Base-by-base conservation (phyloP, 192 early-diverging fungal genomes). In the Fimicolochytrium jonesii region DNA sequence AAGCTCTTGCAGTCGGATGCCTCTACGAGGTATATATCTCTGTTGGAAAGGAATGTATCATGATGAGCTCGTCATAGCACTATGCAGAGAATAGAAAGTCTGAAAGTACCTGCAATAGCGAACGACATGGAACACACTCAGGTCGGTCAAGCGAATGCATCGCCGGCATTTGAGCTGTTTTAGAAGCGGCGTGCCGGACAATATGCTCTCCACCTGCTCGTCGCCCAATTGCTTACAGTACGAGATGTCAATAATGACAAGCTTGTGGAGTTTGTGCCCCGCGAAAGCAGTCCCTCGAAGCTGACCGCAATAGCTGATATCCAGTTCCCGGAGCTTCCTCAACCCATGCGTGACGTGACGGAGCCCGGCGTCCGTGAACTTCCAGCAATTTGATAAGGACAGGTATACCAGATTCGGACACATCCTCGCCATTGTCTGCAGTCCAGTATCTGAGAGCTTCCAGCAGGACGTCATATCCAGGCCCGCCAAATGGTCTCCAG, bases 271-370 rank as follows among this genome's bases (percentile, higher is more conserved):
- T 28, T 41, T 20, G 55, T 82, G 80, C 26, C 68, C 65, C 3
- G 32, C 25, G 51, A 81, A 82, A 25, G 73, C 68, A 7, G 59
- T 25, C 17, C 80, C 80, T 11, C 44, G 77, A 30, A 82, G 45
- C 47, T 82, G 78, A 10, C 79, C 74, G 45, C 78, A 81, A 48
- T 78, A 82, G 37, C 75, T 76, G 0, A 82, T 41, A 52, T 82
- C 76, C 6, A 79, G 31, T 39, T 37, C 39, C 15, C 44, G 41
- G 13, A 82, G 22, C 39, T 57, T 41, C 3, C 37, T 61, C 13
- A 68, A 51, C 28, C 45, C 43, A 17, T 51, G 47, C 6, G 76
- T 64, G 13, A 79, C 23, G 54, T 59, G 53, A 5, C 51, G 18
- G 18, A 82, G 33, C 1, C 75, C 80, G 7, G 65, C 62, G 39